Percentiles rank a stretch among this genome's conserved stretches.
These are phyloP conservation scores for Alternaria metachromatica DNA, from an alignment of 2,329 filamentous ascomycete species.

Conservation along the genomic window DNA sequence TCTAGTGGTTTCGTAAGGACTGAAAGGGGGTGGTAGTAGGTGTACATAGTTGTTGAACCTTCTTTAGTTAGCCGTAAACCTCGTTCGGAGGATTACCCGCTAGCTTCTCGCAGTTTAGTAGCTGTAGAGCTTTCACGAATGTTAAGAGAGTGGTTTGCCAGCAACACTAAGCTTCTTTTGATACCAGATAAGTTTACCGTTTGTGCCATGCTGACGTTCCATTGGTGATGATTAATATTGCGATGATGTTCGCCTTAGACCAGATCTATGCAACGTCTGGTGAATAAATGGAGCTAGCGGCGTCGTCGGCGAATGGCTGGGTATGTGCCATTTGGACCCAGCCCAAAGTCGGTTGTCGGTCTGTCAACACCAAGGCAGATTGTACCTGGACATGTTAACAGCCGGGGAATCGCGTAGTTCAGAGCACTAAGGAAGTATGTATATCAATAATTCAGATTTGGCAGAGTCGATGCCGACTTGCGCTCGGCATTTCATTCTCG, in stretches of 20 bases:
- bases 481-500: conserved; percentile 35
- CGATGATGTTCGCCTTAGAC: too few species aligned
- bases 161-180: too few species aligned
- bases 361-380: too few species aligned
- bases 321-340: too few species aligned
- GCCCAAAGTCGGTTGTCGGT: too few species aligned
- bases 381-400: too few species aligned
- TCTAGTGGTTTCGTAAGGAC: neutral
- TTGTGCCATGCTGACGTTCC: too few species aligned
- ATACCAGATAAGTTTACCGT: too few species aligned
- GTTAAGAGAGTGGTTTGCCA: neutral
- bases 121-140: neutral
- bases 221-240: too few species aligned
- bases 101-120: neutral
- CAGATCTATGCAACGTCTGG: too few species aligned
- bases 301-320: too few species aligned
- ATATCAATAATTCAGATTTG: neutral
- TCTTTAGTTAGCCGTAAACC: neutral
- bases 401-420: neutral
- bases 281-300: too few species aligned
- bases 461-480: conserved; percentile 31
- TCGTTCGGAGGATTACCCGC: neutral
- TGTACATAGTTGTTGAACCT: neutral
- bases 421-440: neutral
- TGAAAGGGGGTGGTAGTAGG: neutral